Conservation (phyloP, 257 asterid genomes). For the Nicotiana otophora region DNA sequence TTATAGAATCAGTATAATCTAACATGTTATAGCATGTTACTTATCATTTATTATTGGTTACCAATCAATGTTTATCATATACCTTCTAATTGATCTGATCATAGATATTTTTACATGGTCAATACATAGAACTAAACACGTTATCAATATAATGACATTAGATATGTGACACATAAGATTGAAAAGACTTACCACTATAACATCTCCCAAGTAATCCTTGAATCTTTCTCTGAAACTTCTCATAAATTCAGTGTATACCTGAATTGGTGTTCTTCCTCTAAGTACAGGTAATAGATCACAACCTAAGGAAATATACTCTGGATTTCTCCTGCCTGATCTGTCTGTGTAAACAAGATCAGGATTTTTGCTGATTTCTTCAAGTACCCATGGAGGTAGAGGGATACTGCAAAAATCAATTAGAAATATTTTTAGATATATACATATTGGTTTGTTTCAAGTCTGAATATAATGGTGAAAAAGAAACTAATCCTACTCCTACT, state of each 20-base stretch:
- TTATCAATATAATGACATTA: too few species aligned
- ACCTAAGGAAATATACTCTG: constrained; percentile 87
- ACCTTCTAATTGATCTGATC: too few species aligned
- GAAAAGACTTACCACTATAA: constrained; percentile 49
- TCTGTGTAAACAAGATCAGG: constrained; percentile 88
- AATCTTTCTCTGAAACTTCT: constrained; percentile 71
- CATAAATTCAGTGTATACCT: constrained; percentile 83
- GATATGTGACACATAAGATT: neutral
- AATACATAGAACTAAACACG: neutral
- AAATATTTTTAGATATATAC: neutral
- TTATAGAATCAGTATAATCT: too few species aligned
- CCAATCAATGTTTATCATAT: neutral
- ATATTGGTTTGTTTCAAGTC: too few species aligned
- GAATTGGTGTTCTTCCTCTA: constrained; percentile 90
- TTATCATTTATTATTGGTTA: too few species aligned
- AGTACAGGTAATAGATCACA: constrained; percentile 75
- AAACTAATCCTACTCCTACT: too few species aligned
- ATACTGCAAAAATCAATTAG: constrained; percentile 43
- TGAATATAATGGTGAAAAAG: too few species aligned
- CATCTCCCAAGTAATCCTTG: constrained; percentile 56
- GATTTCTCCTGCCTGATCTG: constrained; percentile 78
- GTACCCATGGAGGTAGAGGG: constrained; percentile 96
- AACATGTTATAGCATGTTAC: too few species aligned
- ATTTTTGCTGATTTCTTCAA: constrained; percentile 86
- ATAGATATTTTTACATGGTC: too few species aligned